phyloP scores from a whole-genome alignment of 2,329 filamentous ascomycete species.

The Colletotrichum sansevieriae region DNA sequence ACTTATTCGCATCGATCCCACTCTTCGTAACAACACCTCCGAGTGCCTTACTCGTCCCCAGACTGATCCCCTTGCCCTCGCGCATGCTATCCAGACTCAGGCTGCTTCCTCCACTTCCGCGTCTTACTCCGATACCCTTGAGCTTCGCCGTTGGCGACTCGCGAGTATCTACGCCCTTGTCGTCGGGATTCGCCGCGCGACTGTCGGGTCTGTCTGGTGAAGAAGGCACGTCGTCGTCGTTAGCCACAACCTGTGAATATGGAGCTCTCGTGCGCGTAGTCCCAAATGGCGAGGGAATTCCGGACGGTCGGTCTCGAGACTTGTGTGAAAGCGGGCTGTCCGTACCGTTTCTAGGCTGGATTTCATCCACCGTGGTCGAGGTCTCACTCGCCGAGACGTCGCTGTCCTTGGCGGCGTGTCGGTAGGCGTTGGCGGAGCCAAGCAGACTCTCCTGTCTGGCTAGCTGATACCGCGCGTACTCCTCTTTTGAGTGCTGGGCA shows the following conservation, averaged over 20 bases:
- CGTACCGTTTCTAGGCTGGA: conserved; percentile 24
- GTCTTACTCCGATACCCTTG: conserved; percentile 48
- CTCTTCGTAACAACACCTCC: conserved; percentile 53
- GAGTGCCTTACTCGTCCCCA: conserved; percentile 54
- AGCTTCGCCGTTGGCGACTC: conserved; percentile 46
- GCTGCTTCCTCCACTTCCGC: conserved; percentile 50
- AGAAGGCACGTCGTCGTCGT: conserved; percentile 39
- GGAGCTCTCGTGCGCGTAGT: conserved; percentile 36
- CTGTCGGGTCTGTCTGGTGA: conserved; percentile 40
- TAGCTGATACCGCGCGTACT: conserved; percentile 69
- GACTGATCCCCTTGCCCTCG: conserved; percentile 55
- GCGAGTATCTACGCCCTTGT: conserved; percentile 22
- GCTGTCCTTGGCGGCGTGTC: conserved; percentile 47
- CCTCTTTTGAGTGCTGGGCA: conserved; percentile 69
- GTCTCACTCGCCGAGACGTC: conserved; percentile 45
- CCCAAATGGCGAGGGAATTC: conserved; percentile 37
- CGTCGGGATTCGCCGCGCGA: conserved; percentile 26
- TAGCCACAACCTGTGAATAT: conserved; percentile 27
- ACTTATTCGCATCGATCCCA: conserved; percentile 42
- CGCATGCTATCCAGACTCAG: conserved; percentile 57
- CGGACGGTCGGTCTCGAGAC: conserved; percentile 28
- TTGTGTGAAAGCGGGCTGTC: conserved; percentile 26
- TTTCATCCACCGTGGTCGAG: conserved; percentile 29
- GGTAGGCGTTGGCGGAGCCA: conserved; percentile 51
- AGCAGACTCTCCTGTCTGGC: conserved; percentile 66